Conservation (phyloP, 306 rosid species). For the Prunus armeniaca region DNA sequence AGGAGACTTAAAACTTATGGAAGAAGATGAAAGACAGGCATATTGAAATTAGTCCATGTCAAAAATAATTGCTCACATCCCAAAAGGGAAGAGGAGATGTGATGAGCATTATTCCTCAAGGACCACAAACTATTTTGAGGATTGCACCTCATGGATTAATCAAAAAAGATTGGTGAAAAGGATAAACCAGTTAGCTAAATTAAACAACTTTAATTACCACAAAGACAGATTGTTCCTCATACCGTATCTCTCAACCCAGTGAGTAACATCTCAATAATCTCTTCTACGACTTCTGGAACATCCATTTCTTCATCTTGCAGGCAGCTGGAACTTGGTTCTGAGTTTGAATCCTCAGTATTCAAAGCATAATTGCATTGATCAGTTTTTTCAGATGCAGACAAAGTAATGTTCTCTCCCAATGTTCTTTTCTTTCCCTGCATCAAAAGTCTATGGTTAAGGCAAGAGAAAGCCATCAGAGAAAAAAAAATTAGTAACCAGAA, state of each 20-base stretch:
- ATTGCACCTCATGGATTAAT: not conserved
- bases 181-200: not conserved
- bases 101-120: not conserved
- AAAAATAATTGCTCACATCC: not conserved
- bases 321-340: conserved; percentile 33
- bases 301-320: conserved; percentile 81
- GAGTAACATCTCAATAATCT: conserved; percentile 89
- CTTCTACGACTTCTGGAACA: conserved; percentile 88
- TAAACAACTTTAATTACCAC: not conserved
- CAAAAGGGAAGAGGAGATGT: not conserved
- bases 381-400: conserved; percentile 38
- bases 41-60: not conserved
- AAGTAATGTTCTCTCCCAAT: conserved; percentile 50
- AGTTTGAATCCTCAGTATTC: conserved; percentile 29
- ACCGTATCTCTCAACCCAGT: conserved; percentile 94
- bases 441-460: conserved; percentile 28
- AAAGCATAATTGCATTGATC: conserved; percentile 35
- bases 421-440: conserved; percentile 73
- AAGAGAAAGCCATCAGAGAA: conserved; percentile 15
- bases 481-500: not conserved
- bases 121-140: not conserved
- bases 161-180: not conserved
- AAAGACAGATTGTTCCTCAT: conserved; percentile 11
- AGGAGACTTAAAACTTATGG: not conserved
- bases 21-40: conserved; percentile 1